phyloP scores from a whole-genome alignment of 768 basidiomycete genomes.

The Suillus bovinus region DNA sequence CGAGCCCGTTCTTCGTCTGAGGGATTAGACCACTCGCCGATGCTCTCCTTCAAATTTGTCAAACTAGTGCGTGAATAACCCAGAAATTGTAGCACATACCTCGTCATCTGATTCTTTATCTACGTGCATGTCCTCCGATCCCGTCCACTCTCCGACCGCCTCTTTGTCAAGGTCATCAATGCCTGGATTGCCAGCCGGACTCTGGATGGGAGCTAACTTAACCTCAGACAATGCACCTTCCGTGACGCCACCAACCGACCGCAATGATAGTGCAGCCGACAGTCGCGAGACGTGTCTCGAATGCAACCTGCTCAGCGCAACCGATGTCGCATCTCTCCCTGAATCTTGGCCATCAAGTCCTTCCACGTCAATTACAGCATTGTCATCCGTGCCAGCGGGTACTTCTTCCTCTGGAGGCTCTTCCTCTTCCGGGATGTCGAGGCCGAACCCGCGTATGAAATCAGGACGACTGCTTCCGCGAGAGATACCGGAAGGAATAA shows the following conservation, averaged over 20 bases:
- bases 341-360: slow-evolving; percentile 25
- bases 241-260: slow-evolving; percentile 56
- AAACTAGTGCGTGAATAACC: slow-evolving; percentile 9
- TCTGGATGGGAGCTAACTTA: slow-evolving; percentile 32
- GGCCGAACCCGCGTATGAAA: slow-evolving; percentile 76
- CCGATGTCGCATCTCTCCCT: slow-evolving; percentile 43
- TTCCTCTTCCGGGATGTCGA: slow-evolving; percentile 77
- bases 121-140: slow-evolving; percentile 67
- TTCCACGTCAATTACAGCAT: slow-evolving; percentile 39
- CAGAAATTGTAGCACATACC: slow-evolving; percentile 40
- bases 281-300: slow-evolving; percentile 70
- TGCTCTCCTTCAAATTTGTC: slow-evolving; percentile 51
- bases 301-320: slow-evolving; percentile 52
- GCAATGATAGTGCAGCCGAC: slow-evolving; percentile 67
- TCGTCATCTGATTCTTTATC: slow-evolving; percentile 60
- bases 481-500: slow-evolving; percentile 44
- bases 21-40: slow-evolving; percentile 89
- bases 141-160: slow-evolving; percentile 75
- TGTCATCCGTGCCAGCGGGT: slow-evolving; percentile 33
- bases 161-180: slow-evolving; percentile 39
- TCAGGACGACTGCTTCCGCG: slow-evolving; percentile 62
- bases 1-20: slow-evolving; percentile 87
- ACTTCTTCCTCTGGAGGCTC: slow-evolving; percentile 55
- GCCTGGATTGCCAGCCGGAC: slow-evolving; percentile 32
- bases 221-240: slow-evolving; percentile 31